phyloP scores from a whole-genome alignment of 352 stramenopile species.

The Globisporangium yorkense region DNA sequence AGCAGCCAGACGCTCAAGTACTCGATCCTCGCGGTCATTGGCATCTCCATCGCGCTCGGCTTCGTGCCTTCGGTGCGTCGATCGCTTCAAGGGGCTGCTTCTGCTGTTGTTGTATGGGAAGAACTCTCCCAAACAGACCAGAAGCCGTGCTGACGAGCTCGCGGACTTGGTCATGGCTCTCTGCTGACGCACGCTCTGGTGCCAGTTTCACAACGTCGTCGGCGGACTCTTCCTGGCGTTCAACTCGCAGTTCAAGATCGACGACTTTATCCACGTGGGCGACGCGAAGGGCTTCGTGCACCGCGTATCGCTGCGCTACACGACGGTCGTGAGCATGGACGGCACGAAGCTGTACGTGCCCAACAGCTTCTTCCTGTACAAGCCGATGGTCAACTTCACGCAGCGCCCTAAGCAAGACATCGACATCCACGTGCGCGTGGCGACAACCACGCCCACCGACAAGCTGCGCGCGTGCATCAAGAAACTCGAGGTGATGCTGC shows the following conservation, averaged over 20 bases:
- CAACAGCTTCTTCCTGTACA: constrained; percentile 90
- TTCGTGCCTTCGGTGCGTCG: constrained; percentile 66
- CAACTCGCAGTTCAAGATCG: constrained; percentile 86
- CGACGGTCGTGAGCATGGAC: constrained; percentile 74
- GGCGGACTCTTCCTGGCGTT: constrained; percentile 84
- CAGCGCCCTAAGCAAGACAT: constrained; percentile 81
- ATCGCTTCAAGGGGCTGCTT: no score
- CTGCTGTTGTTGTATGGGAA: no score
- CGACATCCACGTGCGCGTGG: constrained; percentile 64
- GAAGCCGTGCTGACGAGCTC: not conserved
- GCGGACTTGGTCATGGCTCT: not conserved
- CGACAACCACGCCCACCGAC: constrained; percentile 45
- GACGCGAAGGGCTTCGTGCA: constrained; percentile 76
- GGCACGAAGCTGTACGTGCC: constrained; percentile 77
- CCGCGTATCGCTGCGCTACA: constrained; percentile 79
- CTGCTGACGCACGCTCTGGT: not conserved
- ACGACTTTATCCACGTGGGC: constrained; percentile 82
- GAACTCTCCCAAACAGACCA: no score
- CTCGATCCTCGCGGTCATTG: constrained; percentile 79
- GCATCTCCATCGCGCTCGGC: constrained; percentile 75
- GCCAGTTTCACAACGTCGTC: constrained; percentile 78
- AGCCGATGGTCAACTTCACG: constrained; percentile 86
- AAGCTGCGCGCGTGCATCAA: constrained; percentile 50
- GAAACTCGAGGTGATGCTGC: constrained; percentile 72
- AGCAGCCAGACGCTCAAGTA: constrained; percentile 74